Conservation (phyloP, 2,329 filamentous ascomycete species). For the Pyrenophora graminea region DNA sequence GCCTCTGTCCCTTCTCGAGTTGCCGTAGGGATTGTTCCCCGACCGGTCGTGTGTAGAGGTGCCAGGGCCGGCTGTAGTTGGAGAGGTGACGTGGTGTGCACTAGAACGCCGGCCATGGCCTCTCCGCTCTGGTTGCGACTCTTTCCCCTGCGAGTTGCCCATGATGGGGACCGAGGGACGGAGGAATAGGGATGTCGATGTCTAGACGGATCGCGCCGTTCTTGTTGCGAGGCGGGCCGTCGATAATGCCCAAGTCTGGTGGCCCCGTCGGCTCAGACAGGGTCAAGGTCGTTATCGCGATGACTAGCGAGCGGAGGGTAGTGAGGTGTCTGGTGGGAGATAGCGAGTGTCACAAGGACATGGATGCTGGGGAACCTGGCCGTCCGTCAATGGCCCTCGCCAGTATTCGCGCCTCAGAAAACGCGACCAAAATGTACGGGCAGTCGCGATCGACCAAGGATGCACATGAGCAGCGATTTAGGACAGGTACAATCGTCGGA, state of each 20-base stretch:
- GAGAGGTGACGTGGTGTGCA: slow-evolving; percentile 39
- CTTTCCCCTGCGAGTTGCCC: slow-evolving; percentile 57
- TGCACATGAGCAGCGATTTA: slow-evolving; percentile 20
- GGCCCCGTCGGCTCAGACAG: slow-evolving; percentile 17
- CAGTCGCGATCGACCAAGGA: slow-evolving; percentile 17
- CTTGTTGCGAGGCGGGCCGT: slow-evolving; percentile 18
- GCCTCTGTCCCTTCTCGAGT: slow-evolving; percentile 54
- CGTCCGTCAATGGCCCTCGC: slow-evolving; percentile 13
- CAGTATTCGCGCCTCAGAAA: slow-evolving; percentile 18
- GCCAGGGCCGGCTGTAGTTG: slow-evolving; percentile 31
- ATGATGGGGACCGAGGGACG: slow-evolving; percentile 30
- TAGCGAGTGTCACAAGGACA: slow-evolving; percentile 47
- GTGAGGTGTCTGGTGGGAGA: slow-evolving; percentile 26
- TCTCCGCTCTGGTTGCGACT: slow-evolving; percentile 46
- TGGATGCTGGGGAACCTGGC: slow-evolving; percentile 29
- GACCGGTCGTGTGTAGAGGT: slow-evolving; percentile 36
- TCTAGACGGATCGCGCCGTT: slow-evolving; percentile 26
- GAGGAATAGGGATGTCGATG: slow-evolving; percentile 11
- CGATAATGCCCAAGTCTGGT: slow-evolving; percentile 22
- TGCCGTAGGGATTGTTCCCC: slow-evolving; percentile 46
- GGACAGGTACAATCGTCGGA: slow-evolving; percentile 4
- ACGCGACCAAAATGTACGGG: slow-evolving; percentile 10
- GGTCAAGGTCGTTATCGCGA: slow-evolving; percentile 20
- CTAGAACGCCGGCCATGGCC: slow-evolving; percentile 42
- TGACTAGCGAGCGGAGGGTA: slow-evolving; percentile 18